Base-by-base conservation (phyloP, 768 basidiomycete species). In the Xerocomus spinulosus region DNA sequence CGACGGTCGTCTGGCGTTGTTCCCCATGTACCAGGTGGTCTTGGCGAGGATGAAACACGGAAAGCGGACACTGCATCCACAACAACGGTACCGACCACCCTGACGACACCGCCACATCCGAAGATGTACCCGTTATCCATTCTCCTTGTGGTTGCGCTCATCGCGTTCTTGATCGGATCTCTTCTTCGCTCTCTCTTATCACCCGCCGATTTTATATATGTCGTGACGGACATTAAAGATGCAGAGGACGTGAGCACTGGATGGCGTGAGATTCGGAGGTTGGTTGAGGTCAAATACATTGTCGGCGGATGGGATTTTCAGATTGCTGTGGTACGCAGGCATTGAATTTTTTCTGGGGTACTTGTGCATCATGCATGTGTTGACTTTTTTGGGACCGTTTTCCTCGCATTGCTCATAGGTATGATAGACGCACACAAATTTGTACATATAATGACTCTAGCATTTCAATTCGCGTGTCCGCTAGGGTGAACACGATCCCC, bases 131-230 rank as follows among this genome's bases (percentile, higher is more conserved):
- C 71, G 34, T 62, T 77, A 43, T 70, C 73, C 37, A 83, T 82
- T 34, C 67, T 95, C 49, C 60, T 96, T 56, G 71, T 92, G 50
- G 79, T 87, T 32, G 92, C 83, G 32, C 67, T 98, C 53, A 87
- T 96, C 57, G 85, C 87, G 23, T 93, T 98, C 68, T 71, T 98
- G 59, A 79, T 97, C 58, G 95, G 95, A 48, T 94, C 92, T 23
- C 72, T 98, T 46, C 70, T 96, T 51, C 81, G 95, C 46, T 92
- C 90, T 15, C 74, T 98, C 52, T 72, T 97, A 32, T 87, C 85
- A 6, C 90, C 95, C 36, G 89, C 86, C 14, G 95, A 96, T 68
- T 94, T 92, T 70, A 82, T 93, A 36, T 85, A 92, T 63, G 81
- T 90, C 35, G 84, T 79, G 56, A 74, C 72, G 54, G 81, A 83